Conservation (phyloP, 257 asterid genomes). For the Coffea eugenioides region DNA sequence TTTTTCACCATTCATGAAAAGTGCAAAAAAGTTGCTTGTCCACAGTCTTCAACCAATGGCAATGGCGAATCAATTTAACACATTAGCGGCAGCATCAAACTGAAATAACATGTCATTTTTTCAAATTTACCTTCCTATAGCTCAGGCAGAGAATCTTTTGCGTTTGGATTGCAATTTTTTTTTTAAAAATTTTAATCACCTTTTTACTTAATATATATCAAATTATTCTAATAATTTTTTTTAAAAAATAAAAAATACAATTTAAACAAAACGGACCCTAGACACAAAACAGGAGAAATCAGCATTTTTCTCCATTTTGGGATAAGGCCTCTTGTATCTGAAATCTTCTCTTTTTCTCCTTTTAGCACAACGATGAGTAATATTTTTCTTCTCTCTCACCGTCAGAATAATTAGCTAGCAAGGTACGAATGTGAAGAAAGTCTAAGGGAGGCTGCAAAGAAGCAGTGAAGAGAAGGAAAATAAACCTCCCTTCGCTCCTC, state of each 20-base stretch:
- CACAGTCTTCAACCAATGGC: not conserved
- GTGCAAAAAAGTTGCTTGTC: not conserved
- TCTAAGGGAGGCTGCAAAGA: conserved; percentile 28
- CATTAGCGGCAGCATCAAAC: not conserved
- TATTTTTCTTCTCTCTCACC: too few species aligned
- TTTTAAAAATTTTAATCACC: too few species aligned
- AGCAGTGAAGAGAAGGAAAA: conserved; percentile 18
- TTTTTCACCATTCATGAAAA: conserved; percentile 2
- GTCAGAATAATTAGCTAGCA: conserved; percentile 32
- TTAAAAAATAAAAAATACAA: too few species aligned
- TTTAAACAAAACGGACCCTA: too few species aligned
- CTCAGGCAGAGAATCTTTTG: not conserved
- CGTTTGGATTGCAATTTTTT: too few species aligned
- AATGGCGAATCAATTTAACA: not conserved
- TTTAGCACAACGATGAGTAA: not conserved
- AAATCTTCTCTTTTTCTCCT: not conserved
- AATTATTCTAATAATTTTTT: too few species aligned
- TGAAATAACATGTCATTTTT: too few species aligned
- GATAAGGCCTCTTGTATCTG: not conserved
- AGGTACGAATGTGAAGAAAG: conserved; percentile 42
- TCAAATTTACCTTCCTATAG: not conserved
- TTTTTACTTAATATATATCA: too few species aligned
- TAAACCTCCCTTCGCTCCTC: conserved; percentile 13
- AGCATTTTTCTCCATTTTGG: conserved; percentile 10
- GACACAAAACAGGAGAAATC: not conserved